Conservation (phyloP, 2,329 filamentous ascomycete species). For the Mycosphaerella sp. region DNA sequence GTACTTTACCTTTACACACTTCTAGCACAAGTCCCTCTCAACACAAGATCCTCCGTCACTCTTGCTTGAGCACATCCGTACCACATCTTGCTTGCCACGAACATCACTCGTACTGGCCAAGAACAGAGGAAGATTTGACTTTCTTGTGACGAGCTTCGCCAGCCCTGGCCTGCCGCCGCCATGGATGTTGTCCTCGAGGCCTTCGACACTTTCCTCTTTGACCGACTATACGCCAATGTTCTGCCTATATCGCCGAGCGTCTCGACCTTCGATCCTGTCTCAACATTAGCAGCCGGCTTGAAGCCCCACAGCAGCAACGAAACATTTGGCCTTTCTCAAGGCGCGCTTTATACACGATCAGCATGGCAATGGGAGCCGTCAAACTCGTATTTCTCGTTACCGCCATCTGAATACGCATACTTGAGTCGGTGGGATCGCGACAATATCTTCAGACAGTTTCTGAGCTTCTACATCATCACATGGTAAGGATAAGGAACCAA, state of each 20-base stretch:
- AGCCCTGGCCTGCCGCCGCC: conserved; percentile 31
- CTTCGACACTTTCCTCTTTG: conserved; percentile 73
- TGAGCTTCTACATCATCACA: conserved; percentile 75
- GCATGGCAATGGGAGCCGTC: conserved; percentile 62
- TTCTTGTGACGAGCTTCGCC: conserved; percentile 6
- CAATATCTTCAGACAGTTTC: conserved; percentile 65
- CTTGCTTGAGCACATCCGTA: not conserved
- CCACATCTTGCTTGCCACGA: not conserved
- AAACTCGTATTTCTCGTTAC: conserved; percentile 60
- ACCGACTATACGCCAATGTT: conserved; percentile 67
- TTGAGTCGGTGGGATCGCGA: conserved; percentile 71
- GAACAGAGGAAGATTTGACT: not conserved
- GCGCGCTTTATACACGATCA: conserved; percentile 17
- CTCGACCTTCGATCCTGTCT: conserved; percentile 49
- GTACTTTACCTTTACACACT: too few relatives aligned
- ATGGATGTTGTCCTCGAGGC: conserved; percentile 94
- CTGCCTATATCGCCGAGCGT: conserved; percentile 53
- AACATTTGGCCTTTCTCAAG: conserved; percentile 36
- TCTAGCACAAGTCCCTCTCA: too few relatives aligned
- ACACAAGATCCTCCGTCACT: not conserved
- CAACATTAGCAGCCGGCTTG: conserved; percentile 45
- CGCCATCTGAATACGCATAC: conserved; percentile 71
- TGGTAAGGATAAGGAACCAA: conserved; percentile 53
- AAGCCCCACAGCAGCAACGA: conserved; percentile 41
- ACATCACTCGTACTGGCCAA: conserved; percentile 1